phyloP scores from a whole-genome alignment of 108 stramenopile genomes.

The Cyclostephanos invisitatus region DNA sequence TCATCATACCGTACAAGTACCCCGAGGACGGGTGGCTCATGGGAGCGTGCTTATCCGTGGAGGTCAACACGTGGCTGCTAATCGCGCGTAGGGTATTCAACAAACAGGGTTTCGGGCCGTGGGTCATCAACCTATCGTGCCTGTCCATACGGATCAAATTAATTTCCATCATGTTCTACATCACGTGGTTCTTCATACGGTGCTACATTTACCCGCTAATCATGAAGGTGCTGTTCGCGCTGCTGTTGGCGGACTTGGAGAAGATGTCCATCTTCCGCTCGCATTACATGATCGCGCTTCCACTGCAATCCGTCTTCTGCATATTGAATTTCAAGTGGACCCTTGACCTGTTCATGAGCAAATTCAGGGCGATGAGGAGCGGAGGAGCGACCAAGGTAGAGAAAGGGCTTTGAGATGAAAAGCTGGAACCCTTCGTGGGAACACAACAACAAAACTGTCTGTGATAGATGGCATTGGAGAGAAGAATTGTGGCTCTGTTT shows the following conservation, averaged over 20 bases:
- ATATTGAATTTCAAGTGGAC: conserved; percentile 87
- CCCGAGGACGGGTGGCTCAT: conserved; percentile 74
- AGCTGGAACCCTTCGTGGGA: background rate
- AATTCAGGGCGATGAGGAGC: conserved; percentile 46
- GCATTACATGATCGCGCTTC: conserved; percentile 47
- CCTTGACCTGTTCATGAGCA: conserved; percentile 75
- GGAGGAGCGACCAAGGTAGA: conserved; percentile 40
- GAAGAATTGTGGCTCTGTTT: background rate
- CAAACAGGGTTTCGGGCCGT: conserved; percentile 81
- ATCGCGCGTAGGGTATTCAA: conserved; percentile 91
- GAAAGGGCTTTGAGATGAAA: conserved; percentile 36
- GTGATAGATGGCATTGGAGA: background rate
- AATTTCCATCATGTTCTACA: conserved; percentile 73
- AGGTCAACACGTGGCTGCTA: conserved; percentile 91
- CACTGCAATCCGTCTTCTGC: conserved; percentile 70
- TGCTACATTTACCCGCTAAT: conserved; percentile 66
- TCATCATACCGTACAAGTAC: conserved; percentile 63
- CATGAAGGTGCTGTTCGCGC: conserved; percentile 43
- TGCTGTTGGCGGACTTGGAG: conserved; percentile 24
- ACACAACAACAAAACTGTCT: background rate
- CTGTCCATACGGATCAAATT: conserved; percentile 81
- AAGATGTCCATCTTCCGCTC: conserved; percentile 21
- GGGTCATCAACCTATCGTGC: conserved; percentile 76
- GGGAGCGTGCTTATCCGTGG: conserved; percentile 84
- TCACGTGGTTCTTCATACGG: conserved; percentile 76